These are phyloP conservation scores for Salix exigua DNA, from an alignment of 345 rosid species.

Conservation along the genomic window DNA sequence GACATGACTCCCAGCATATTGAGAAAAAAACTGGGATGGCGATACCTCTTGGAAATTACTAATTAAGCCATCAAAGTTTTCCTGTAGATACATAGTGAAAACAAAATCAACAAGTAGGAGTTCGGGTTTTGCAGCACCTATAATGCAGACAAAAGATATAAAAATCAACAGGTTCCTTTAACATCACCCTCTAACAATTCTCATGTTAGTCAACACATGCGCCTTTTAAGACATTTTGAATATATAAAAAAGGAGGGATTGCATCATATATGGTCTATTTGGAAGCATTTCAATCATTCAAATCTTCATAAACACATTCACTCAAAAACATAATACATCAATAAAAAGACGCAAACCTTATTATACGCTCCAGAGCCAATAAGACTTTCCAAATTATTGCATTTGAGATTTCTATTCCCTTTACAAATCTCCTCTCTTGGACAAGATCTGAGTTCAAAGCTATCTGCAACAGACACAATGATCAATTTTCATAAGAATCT, in stretches of 20 bases:
- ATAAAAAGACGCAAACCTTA: slow-evolving; percentile 32
- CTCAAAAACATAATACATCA: not conserved
- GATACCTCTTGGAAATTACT: slow-evolving; percentile 17
- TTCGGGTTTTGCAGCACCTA: not conserved
- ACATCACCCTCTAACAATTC: not conserved
- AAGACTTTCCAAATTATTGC: slow-evolving; percentile 16
- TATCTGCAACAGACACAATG: slow-evolving; percentile 31
- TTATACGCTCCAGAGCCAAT: slow-evolving; percentile 23
- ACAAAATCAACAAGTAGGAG: not conserved
- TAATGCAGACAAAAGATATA: not conserved
- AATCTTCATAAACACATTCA: slow-evolving; percentile 2
- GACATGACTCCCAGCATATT: slow-evolving; percentile 20
- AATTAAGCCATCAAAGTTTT: slow-evolving; percentile 26
- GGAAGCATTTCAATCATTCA: not conserved
- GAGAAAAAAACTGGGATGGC: slow-evolving; percentile 26
- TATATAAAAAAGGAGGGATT: not conserved
- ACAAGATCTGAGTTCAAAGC: slow-evolving; percentile 22
- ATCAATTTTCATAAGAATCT: slow-evolving; percentile 5
- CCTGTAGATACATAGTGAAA: slow-evolving; percentile 31
- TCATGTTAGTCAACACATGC: not conserved
- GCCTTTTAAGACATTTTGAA: not conserved
- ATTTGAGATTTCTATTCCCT: slow-evolving; percentile 20
- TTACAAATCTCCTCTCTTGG: slow-evolving; percentile 18
- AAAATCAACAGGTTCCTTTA: not conserved
- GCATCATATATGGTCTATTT: not conserved